Base-by-base conservation (phyloP, 176 grass and related monocot genomes). In the Phragmites australis region DNA sequence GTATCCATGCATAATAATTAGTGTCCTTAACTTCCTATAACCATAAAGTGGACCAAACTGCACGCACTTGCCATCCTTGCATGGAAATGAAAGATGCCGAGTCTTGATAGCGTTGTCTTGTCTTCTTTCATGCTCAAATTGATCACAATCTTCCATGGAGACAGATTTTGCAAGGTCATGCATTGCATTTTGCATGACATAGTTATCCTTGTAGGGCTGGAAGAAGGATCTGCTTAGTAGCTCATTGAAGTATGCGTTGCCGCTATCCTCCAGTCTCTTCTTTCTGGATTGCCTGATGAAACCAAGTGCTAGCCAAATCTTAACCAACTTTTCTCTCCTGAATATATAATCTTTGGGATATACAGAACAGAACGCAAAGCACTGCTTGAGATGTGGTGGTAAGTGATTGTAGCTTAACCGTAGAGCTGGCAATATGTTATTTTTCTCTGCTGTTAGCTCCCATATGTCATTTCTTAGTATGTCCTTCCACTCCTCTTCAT, bases 301-400 rank as follows among this genome's bases (percentile, higher is more conserved):
- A 48, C 87, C 87, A 19, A 80, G 84, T 66, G 85, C 93, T 55
- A 96, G 52, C 93, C 93, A 96, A 60, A 92, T 77, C 18, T 88
- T 80, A 52, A 92, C 70, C 41, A 96, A 50, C 17, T 85, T 89
- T 16, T 88, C 87, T 58, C 47, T 87, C 64, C 65, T 86, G 68
- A 96, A 92, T 22, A 78, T 45, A 81, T 90, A 90, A 79, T 96
- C 90, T 70, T 90, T 96, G 26, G 82, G 90, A 72, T 90, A 96
- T 27, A 96, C 78, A 48, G 90, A 88, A 88, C 93, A 96, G 48
- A 90, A 96, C 22, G 90, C 87, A 86, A 96, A 96, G 23, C 93
- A 96, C 61, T 88, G 87, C 79, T 96, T 90, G 3, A 96, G 87
- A 63, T 96, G 64, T 52, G 85, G 45, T 52, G 93, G 82, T 23